phyloP scores from a whole-genome alignment of 768 basidiomycete genomes.

The Rossbeevera mucosa region DNA sequence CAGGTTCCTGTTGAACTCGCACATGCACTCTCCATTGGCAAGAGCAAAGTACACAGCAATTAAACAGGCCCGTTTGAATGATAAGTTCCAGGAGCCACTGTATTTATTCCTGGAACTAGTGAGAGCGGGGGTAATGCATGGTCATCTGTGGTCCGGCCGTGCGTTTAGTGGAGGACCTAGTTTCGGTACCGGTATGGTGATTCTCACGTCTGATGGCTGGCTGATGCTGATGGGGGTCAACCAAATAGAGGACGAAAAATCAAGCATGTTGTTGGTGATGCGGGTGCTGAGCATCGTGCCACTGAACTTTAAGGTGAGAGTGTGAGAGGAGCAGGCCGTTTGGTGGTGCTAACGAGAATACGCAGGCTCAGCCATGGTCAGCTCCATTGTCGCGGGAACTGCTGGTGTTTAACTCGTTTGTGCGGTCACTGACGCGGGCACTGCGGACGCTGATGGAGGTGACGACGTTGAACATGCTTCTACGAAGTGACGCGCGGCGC shows the following conservation, averaged over 20 bases:
- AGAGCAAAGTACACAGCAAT: conserved; percentile 87
- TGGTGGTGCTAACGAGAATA: conserved; percentile 10
- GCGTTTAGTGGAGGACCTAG: conserved; percentile 93
- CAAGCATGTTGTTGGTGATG: conserved; percentile 94
- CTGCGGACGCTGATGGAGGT: conserved; percentile 89
- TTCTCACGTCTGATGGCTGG: conserved; percentile 29
- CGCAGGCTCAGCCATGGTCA: conserved; percentile 84
- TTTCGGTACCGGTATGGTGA: conserved; percentile 77
- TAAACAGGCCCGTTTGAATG: conserved; percentile 76
- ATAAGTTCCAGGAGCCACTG: conserved; percentile 97
- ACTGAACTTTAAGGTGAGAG: conserved; percentile 82
- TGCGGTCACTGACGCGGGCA: conserved; percentile 85
- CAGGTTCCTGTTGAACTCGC: conserved; percentile 86
- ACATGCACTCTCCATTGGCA: conserved; percentile 85
- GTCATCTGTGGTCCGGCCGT: conserved; percentile 81
- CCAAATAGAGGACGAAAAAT: conserved; percentile 81
- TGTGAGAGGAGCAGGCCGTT: background rate
- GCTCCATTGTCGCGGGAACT: conserved; percentile 95
- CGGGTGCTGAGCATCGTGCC: conserved; percentile 93
- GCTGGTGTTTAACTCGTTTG: conserved; percentile 97
- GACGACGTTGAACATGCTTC: conserved; percentile 86
- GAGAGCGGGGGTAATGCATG: conserved; percentile 95
- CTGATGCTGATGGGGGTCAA: conserved; percentile 20
- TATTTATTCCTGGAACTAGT: conserved; percentile 94
- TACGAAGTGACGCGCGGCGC: conserved; percentile 82